Evolutionary conservation across 2,329 filamentous ascomycete species (phyloP).

Genomic region (Fusarium penzigii): DNA sequence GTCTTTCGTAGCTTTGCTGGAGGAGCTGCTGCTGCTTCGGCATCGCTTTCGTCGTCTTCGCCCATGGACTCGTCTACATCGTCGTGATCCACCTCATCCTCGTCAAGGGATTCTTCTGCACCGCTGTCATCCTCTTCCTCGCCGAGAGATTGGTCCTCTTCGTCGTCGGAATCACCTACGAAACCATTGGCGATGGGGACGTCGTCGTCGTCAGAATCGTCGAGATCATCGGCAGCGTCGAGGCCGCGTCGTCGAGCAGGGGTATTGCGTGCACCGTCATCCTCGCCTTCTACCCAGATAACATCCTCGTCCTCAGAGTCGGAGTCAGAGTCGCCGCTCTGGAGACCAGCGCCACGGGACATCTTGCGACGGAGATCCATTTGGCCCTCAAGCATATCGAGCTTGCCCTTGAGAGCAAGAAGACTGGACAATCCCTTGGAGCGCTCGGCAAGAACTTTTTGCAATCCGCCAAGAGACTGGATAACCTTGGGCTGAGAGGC

Average conservation of each 20-base stretch:
- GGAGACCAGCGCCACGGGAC: constrained; percentile 46
- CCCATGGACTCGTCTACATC: constrained; percentile 56
- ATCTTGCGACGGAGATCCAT: constrained; percentile 76
- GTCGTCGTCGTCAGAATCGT: constrained; percentile 62
- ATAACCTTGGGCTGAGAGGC: constrained; percentile 84
- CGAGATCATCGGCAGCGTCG: constrained; percentile 48
- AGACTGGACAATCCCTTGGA: constrained; percentile 80
- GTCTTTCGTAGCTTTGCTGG: constrained; percentile 44
- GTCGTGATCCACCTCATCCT: constrained; percentile 61
- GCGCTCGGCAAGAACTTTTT: constrained; percentile 85
- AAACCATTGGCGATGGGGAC: constrained; percentile 52
- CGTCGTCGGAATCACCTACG: constrained; percentile 47
- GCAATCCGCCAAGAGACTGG: constrained; percentile 74
- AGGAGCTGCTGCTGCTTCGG: constrained; percentile 43
- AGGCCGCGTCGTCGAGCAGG: constrained; percentile 36
- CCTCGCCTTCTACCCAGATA: constrained; percentile 86
- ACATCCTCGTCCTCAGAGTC: constrained; percentile 66
- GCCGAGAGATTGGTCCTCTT: constrained; percentile 36
- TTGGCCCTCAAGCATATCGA: constrained; percentile 92
- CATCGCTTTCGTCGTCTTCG: constrained; percentile 57
- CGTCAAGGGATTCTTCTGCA: constrained; percentile 52
- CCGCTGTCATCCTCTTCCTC: constrained; percentile 28
- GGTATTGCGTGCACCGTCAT: constrained; percentile 61
- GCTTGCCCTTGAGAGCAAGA: constrained; percentile 87
- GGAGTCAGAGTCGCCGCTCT: constrained; percentile 51